Conservation (phyloP, 192 early-diverging fungal genomes). For the Backusella psychrophila region DNA sequence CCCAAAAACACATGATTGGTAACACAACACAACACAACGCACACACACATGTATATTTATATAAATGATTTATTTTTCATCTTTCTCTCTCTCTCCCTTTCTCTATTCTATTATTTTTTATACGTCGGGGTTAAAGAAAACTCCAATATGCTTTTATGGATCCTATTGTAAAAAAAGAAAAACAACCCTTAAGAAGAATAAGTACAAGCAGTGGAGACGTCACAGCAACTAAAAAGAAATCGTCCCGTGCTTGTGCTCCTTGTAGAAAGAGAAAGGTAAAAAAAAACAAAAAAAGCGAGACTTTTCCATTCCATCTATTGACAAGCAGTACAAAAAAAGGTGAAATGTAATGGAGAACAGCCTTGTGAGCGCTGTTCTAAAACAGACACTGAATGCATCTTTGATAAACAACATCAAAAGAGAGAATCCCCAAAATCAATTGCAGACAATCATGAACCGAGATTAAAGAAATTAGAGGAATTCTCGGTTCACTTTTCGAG, state of each 20-base stretch:
- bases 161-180: background rate
- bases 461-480: slow-evolving; percentile 1
- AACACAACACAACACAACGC: background rate
- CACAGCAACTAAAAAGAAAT: slow-evolving; percentile 5
- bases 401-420: slow-evolving; percentile 15
- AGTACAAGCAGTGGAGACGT: background rate
- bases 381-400: slow-evolving; percentile 16
- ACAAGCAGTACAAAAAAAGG: background rate
- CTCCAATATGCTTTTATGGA: slow-evolving; percentile 5
- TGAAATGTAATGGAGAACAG: slow-evolving; percentile 23
- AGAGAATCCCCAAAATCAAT: background rate
- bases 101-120: background rate
- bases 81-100: background rate
- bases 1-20: background rate
- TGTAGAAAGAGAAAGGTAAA: slow-evolving; percentile 30
- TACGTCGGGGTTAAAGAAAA: background rate
- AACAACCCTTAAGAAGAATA: background rate
- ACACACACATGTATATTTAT: too few relatives aligned
- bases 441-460: slow-evolving; percentile 7
- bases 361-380: slow-evolving; percentile 19
- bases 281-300: background rate
- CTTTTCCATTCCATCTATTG: background rate
- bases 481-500: slow-evolving; percentile 1
- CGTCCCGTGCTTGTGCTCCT: slow-evolving; percentile 11
- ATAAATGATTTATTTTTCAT: background rate